Evolutionary conservation across 169 alveolate genomes (phyloP).

Genomic region (Ichthyophthirius multifiliis): DNA sequence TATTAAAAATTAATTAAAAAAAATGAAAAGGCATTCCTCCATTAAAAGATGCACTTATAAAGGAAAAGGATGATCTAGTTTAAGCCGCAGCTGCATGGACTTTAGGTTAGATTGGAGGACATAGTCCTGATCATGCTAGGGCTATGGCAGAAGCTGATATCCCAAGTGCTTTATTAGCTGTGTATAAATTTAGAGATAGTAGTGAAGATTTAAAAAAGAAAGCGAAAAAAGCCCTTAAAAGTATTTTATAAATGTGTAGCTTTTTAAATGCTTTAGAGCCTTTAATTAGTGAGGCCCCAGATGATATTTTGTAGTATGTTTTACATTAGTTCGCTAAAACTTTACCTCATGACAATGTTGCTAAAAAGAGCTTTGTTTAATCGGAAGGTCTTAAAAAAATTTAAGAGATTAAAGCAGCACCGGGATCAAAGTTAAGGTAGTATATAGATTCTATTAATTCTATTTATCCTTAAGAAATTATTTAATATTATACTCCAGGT

Average conservation of each 20-base stretch:
- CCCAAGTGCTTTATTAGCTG: slow-evolving; percentile 81
- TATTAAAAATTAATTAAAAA: not conserved
- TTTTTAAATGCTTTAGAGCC: slow-evolving; percentile 94
- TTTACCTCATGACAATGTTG: slow-evolving; percentile 88
- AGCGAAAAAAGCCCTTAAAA: slow-evolving; percentile 91
- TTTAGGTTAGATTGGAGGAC: slow-evolving; percentile 92
- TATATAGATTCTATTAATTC: slow-evolving; percentile 89
- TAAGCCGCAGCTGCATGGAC: slow-evolving; percentile 94
- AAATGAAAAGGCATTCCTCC: slow-evolving; percentile 85
- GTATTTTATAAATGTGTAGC: slow-evolving; percentile 91
- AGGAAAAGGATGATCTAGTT: slow-evolving; percentile 85
- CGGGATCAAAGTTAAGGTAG: slow-evolving; percentile 88
- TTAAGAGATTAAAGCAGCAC: slow-evolving; percentile 85
- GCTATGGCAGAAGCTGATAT: slow-evolving; percentile 93
- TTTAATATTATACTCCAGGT: slow-evolving; percentile 92
- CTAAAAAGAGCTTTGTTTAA: slow-evolving; percentile 89
- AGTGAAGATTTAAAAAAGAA: slow-evolving; percentile 91
- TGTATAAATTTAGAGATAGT: slow-evolving; percentile 72
- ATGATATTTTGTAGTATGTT: slow-evolving; percentile 90
- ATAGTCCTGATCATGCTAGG: slow-evolving; percentile 91
- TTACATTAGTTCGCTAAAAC: slow-evolving; percentile 92
- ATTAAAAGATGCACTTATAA: slow-evolving; percentile 89
- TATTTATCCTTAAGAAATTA: slow-evolving; percentile 92
- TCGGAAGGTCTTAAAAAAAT: slow-evolving; percentile 91
- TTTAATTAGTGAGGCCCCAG: slow-evolving; percentile 84